Evolutionary conservation across 2,329 filamentous ascomycete genomes (phyloP).

Genomic region (Pseudocercospora pini-densiflorae): DNA sequence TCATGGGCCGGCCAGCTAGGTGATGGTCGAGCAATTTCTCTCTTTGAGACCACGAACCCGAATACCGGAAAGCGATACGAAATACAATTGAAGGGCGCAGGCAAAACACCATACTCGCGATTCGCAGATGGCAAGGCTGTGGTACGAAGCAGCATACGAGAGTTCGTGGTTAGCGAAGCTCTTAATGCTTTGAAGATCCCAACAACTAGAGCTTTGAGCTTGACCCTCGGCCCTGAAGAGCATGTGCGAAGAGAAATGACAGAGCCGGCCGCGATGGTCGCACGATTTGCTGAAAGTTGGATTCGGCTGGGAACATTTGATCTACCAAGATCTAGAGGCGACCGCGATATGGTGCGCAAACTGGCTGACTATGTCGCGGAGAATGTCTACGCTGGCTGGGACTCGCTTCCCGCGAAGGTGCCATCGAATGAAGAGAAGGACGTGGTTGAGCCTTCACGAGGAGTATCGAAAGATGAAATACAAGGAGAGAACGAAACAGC

Average conservation of each 20-base stretch:
- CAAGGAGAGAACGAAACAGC: constrained; percentile 68
- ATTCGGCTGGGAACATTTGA: constrained; percentile 95
- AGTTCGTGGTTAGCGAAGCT: constrained; percentile 90
- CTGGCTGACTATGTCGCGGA: constrained; percentile 85
- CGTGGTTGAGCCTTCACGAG: constrained; percentile 45
- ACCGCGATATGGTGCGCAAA: constrained; percentile 72
- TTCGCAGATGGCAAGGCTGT: constrained; percentile 98
- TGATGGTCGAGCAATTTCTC: constrained; percentile 89
- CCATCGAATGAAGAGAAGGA: constrained; percentile 54
- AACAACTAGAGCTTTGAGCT: constrained; percentile 80
- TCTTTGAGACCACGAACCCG: constrained; percentile 87
- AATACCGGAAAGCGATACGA: constrained; percentile 77
- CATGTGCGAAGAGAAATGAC: constrained; percentile 77
- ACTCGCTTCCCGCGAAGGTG: constrained; percentile 70
- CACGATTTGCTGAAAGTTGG: constrained; percentile 90
- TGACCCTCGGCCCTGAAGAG: constrained; percentile 75
- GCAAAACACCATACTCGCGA: constrained; percentile 89
- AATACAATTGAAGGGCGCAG: constrained; percentile 92
- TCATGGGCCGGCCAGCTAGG: constrained; percentile 96
- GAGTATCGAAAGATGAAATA: constrained; percentile 55
- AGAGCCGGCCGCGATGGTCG: constrained; percentile 91
- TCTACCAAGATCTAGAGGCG: constrained; percentile 79
- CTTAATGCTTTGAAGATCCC: constrained; percentile 86
- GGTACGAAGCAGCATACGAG: constrained; percentile 86
- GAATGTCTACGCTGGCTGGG: constrained; percentile 87